phyloP scores from a whole-genome alignment of 495 filamentous ascomycete species.

The Mycothermus thermophilus region DNA sequence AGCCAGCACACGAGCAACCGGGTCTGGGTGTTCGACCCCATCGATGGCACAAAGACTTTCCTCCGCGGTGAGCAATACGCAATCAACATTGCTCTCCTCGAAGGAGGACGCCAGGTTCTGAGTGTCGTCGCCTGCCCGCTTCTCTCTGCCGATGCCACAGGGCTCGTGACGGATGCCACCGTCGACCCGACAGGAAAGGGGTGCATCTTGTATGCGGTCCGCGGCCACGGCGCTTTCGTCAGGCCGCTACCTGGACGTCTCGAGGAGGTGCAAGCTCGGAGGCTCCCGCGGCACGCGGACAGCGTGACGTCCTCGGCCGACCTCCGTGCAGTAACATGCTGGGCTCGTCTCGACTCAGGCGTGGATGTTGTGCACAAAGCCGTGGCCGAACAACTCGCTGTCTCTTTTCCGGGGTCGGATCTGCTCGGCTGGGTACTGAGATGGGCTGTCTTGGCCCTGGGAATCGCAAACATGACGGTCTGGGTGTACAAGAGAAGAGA shows the following conservation, averaged over 20 bases:
- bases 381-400: conserved; percentile 34
- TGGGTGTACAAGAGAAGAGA: conserved; percentile 43
- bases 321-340: conserved; percentile 27
- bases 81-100: conserved; percentile 33
- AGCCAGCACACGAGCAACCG: conserved; percentile 15
- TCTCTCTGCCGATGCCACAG: conserved; percentile 29
- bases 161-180: conserved; percentile 23
- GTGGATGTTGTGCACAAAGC: conserved; percentile 29
- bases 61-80: conserved; percentile 48
- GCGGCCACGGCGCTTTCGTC: conserved; percentile 41
- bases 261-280: not conserved
- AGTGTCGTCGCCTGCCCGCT: conserved; percentile 43
- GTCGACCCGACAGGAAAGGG: conserved; percentile 41
- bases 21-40: conserved; percentile 57
- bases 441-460: conserved; percentile 47
- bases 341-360: conserved; percentile 27
- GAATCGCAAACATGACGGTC: conserved; percentile 44
- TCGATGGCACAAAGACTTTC: conserved; percentile 58
- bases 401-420: conserved; percentile 38
- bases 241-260: conserved; percentile 23
- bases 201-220: conserved; percentile 41
- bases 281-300: conserved; percentile 14
- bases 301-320: conserved; percentile 18
- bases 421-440: conserved; percentile 52
- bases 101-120: conserved; percentile 23